phyloP scores from a whole-genome alignment of 2,329 filamentous ascomycete genomes.

The Phyllachora maydis region DNA sequence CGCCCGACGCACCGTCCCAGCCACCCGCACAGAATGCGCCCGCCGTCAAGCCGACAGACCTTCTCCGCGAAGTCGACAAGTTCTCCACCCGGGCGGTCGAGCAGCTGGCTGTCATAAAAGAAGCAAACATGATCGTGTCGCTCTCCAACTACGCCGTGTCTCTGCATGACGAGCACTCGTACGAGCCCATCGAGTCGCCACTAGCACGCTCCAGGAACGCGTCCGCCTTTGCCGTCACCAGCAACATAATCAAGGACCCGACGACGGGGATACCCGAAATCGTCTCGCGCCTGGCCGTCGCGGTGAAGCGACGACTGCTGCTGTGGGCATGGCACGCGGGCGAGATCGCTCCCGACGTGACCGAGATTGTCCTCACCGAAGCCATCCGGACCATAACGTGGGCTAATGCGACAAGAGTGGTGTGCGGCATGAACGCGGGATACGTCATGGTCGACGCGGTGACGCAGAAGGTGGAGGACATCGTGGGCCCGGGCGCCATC shows the following conservation, averaged over 20 bases:
- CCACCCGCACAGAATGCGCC: conserved; percentile 10
- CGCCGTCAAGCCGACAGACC: conserved; percentile 44
- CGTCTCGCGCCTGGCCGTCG: conserved; percentile 76
- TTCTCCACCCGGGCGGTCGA: conserved; percentile 83
- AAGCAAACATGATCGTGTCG: conserved; percentile 78
- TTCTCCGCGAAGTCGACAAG: conserved; percentile 80
- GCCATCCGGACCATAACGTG: conserved; percentile 79
- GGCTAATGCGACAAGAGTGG: conserved; percentile 68
- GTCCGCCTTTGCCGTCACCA: conserved; percentile 77
- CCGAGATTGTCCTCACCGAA: conserved; percentile 62
- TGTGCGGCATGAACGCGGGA: conserved; percentile 78
- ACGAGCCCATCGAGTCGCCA: conserved; percentile 55
- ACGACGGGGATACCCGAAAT: conserved; percentile 80
- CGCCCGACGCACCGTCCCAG: conserved; percentile 5
- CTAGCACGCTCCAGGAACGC: conserved; percentile 74
- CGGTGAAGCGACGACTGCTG: conserved; percentile 74
- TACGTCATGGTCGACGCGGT: conserved; percentile 79
- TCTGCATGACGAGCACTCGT: conserved; percentile 74
- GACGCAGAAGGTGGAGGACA: conserved; percentile 52
- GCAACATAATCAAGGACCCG: conserved; percentile 81
- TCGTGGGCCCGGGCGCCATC: conserved; percentile 56
- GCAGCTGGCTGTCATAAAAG: conserved; percentile 88
- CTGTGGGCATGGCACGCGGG: conserved; percentile 95
- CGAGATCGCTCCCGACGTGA: conserved; percentile 54
- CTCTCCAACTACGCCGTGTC: conserved; percentile 80